These are phyloP conservation scores for Leccinum subgranulosum DNA, from an alignment of 768 basidiomycete genomes.

Conservation along the genomic window DNA sequence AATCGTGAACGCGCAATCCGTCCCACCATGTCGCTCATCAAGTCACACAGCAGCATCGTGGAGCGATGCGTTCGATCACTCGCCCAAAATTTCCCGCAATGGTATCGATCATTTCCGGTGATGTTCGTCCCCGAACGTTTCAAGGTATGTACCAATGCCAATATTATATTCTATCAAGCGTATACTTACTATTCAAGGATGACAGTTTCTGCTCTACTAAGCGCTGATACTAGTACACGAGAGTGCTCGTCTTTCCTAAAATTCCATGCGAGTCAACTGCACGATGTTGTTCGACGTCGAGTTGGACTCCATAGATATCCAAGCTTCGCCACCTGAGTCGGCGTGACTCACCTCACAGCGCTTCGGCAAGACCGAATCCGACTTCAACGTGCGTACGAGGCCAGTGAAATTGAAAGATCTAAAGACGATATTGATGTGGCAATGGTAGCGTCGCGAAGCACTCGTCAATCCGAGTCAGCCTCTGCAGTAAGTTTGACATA, in stretches of 20 bases:
- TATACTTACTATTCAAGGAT: not conserved
- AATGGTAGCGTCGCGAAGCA: slow-evolving; percentile 71
- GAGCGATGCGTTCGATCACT: not conserved
- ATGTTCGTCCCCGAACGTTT: not conserved
- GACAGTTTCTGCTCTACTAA: not conserved
- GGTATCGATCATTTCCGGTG: not conserved
- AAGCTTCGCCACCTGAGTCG: not conserved
- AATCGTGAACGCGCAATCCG: not conserved
- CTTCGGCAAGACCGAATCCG: not conserved
- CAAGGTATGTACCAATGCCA: not conserved
- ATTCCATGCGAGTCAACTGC: not conserved
- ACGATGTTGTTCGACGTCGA: not conserved
- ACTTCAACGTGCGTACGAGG: not conserved
- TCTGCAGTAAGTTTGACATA: not conserved
- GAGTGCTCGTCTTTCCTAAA: not conserved
- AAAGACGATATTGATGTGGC: slow-evolving; percentile 94
- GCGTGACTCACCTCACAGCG: not conserved
- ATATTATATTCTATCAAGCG: not conserved
- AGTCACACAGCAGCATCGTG: not conserved
- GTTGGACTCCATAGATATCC: not conserved
- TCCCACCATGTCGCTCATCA: not conserved
- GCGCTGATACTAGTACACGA: not conserved
- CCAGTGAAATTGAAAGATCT: slow-evolving; percentile 61
- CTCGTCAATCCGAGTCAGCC: slow-evolving; percentile 70
- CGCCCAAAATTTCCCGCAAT: not conserved